Base-by-base conservation (phyloP, 1,284 basidiomycete genomes). In the Leccinum griseonigrum region DNA sequence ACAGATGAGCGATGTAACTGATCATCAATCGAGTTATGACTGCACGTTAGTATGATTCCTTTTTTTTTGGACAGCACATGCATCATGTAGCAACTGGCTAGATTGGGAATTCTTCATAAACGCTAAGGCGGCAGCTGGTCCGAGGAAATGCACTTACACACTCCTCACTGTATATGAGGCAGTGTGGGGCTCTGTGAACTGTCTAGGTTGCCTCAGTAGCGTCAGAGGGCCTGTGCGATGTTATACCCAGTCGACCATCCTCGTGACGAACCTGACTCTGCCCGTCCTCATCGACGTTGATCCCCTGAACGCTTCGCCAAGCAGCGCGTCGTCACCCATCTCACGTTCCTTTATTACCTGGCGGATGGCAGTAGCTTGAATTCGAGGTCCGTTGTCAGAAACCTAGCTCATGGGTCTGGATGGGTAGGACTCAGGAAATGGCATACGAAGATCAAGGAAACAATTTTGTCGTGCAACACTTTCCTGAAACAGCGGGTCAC, bases 281-380 rank as follows among this genome's bases (percentile, higher is more conserved):
- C 74, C 79, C 1, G 74, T 81, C 2, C 69, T 84, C 58, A 83
- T 85, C 43, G 83, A 83, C 1, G 80, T 85, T 29, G 85, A 85
- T 54, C 82, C 0, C 81, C 80, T 0, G 83, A 85, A 60, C 74
- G 40, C 40, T n/a, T 43, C 4, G 32, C 22, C 22, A 22, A 22
- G 22, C 22, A 22, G 22, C 22, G 22, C 22, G 22, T 22, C 22
- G 22, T 22, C 22, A 22, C 22, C 22, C 22, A 22, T 22, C 22
- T 22, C 22, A 22, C 22, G 22, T 22, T 22, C 22, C 22, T 22
- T 22, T 22, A 22, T 22, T 22, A 22, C 22, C 22, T 22, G 22
- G 22, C 22, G 22, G 22, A 22, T 22, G 22, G 22, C 22, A 22
- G 22, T 22, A 22, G 22, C 22, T 22, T 22, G 22, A 22, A 22